Conservation (phyloP, 148 eudicot genomes). For the Chenopodium album region DNA sequence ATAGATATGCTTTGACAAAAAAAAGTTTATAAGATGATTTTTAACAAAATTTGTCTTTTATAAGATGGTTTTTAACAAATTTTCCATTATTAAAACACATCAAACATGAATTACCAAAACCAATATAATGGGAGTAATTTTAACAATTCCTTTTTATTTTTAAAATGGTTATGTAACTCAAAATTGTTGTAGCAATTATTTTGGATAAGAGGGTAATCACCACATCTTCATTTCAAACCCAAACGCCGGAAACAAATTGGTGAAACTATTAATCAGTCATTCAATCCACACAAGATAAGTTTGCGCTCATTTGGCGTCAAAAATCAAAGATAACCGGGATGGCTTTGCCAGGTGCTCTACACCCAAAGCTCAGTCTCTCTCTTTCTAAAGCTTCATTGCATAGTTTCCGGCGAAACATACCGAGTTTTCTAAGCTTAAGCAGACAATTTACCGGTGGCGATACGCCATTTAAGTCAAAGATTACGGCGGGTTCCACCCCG, state of each 20-base stretch:
- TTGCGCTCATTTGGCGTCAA: background rate
- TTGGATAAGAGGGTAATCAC: background rate
- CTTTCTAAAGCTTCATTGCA: conserved; percentile 15
- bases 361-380: conserved; percentile 17
- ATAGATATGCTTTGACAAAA: too few species aligned
- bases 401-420: background rate
- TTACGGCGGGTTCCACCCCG: conserved; percentile 17
- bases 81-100: too few species aligned
- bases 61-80: too few species aligned
- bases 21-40: too few species aligned
- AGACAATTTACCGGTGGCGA: background rate
- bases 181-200: too few species aligned
- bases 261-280: background rate
- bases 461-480: background rate
- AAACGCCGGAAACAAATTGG: background rate
- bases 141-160: too few species aligned
- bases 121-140: too few species aligned
- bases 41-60: too few species aligned
- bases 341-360: conserved; percentile 17
- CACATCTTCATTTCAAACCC: background rate
- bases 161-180: too few species aligned
- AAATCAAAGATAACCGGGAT: background rate
- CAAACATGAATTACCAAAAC: too few species aligned
- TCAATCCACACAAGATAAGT: background rate
- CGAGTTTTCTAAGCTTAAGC: background rate